phyloP scores from a whole-genome alignment of 23 red algal species.

The Gracilaria gracilis region DNA sequence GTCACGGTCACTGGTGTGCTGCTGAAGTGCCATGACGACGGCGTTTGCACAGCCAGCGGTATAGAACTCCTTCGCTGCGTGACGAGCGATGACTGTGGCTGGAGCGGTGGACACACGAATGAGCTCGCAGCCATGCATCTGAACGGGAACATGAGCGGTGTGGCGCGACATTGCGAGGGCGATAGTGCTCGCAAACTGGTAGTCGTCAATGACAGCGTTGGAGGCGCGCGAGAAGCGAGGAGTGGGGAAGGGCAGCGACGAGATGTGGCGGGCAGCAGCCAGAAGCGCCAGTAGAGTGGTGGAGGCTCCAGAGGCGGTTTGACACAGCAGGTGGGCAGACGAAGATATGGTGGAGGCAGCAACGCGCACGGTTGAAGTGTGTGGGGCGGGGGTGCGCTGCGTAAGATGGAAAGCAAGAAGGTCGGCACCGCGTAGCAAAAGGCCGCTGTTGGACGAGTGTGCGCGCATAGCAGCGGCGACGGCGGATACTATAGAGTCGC shows the following conservation, averaged over 20 bases:
- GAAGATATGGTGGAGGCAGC: constrained; percentile 28
- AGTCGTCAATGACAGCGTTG: constrained; percentile 51
- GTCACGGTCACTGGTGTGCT: constrained; percentile 21
- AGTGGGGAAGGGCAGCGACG: constrained; percentile 39
- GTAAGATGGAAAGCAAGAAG: constrained; percentile 67
- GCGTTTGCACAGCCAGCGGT: constrained; percentile 56
- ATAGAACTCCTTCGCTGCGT: constrained; percentile 55
- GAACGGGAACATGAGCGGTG: constrained; percentile 21
- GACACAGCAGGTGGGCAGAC: constrained; percentile 16
- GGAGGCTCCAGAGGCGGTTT: constrained; percentile 50
- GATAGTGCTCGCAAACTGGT: constrained; percentile 50
- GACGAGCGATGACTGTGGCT: constrained; percentile 40
- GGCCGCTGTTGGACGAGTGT: constrained; percentile 34
- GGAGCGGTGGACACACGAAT: constrained; percentile 56
- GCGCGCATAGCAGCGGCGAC: constrained; percentile 57
- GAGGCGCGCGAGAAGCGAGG: constrained; percentile 43
- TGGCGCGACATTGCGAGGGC: constrained; percentile 57
- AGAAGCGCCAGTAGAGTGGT: constrained; percentile 55
- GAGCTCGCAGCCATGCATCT: constrained; percentile 62
- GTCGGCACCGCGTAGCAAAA: constrained; percentile 59
- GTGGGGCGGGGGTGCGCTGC: constrained; percentile 37
- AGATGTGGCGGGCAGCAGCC: constrained; percentile 54
- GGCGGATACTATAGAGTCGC: constrained; percentile 40
- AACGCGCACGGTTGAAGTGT: constrained; percentile 40
- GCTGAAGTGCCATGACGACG: constrained; percentile 47